These are phyloP conservation scores for Porcisia hertigi DNA, from an alignment of 208 protist genomes.

Conservation along the genomic window DNA sequence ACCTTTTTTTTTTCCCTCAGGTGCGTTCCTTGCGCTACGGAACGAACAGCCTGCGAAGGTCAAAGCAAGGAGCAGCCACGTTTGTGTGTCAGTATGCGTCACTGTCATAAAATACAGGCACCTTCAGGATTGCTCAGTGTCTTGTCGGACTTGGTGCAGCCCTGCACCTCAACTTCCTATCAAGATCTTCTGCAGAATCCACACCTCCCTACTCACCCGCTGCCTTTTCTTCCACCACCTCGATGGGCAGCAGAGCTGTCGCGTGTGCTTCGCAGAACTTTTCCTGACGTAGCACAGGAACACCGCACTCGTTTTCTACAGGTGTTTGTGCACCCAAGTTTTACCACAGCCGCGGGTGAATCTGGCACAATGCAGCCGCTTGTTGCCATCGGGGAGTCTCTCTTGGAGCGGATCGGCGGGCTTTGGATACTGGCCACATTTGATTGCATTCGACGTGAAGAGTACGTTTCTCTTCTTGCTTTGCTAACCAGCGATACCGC, in stretches of 20 bases:
- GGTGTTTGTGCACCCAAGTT: constrained; percentile 86
- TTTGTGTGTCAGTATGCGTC: constrained; percentile 11
- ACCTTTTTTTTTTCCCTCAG: neutral
- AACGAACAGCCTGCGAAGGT: neutral
- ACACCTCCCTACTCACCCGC: constrained; percentile 32
- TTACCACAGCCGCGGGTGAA: constrained; percentile 56
- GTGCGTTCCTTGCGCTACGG: neutral
- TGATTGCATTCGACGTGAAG: constrained; percentile 53
- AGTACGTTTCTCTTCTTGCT: constrained; percentile 51
- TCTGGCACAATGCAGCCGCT: constrained; percentile 69
- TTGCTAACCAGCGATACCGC: constrained; percentile 59
- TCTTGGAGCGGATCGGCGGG: constrained; percentile 45
- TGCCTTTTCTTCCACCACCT: constrained; percentile 83
- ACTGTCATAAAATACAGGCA: constrained; percentile 3
- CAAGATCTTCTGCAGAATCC: constrained; percentile 37
- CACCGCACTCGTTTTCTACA: constrained; percentile 70
- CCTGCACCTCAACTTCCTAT: constrained; percentile 13
- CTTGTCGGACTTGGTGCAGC: constrained; percentile 19
- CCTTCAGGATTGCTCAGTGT: constrained; percentile 20
- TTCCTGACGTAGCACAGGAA: constrained; percentile 54
- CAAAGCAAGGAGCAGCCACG: neutral
- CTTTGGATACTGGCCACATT: constrained; percentile 66
- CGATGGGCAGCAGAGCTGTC: constrained; percentile 83
- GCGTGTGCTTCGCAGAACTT: constrained; percentile 54
- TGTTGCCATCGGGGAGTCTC: constrained; percentile 52